phyloP scores from a whole-genome alignment of 139 green algal genomes.

The Desmodesmus armatus region DNA sequence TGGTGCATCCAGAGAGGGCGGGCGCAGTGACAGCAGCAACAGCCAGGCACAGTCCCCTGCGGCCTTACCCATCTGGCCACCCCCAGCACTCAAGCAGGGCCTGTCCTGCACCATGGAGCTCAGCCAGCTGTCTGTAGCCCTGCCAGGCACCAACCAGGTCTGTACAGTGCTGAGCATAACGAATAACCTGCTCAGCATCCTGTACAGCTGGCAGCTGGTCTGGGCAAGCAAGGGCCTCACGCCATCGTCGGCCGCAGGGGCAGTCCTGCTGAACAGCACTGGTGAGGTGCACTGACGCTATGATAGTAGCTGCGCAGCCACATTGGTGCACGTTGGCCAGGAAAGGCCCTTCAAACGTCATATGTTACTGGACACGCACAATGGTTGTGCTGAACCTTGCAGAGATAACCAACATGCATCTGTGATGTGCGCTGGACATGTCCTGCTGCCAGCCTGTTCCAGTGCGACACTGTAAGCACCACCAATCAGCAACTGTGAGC shows the following conservation, averaged over 20 bases:
- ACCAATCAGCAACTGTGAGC: too few species aligned
- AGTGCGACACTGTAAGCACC: too few species aligned
- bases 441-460: too few species aligned
- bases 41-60: too few species aligned
- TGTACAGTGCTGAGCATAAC: constrained; percentile 16
- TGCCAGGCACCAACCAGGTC: constrained; percentile 13
- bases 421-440: too few species aligned
- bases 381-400: neutral
- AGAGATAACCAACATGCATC: too few species aligned
- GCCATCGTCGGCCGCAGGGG: neutral
- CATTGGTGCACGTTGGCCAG: too few species aligned
- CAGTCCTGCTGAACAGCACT: neutral
- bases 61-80: constrained; percentile 24
- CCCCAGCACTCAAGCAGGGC: neutral
- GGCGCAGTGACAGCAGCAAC: neutral
- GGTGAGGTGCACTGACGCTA: too few species aligned
- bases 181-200: constrained; percentile 33
- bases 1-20: too few species aligned
- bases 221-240: neutral
- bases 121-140: constrained; percentile 19
- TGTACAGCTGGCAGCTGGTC: constrained; percentile 45
- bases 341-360: too few species aligned
- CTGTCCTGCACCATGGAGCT: constrained; percentile 47
- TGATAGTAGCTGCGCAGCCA: too few species aligned
- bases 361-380: too few species aligned